Evolutionary conservation across 345 rosid genomes (phyloP), one percentile per base, ranked within the genome.

Genomic region (Populus tremula): DNA sequence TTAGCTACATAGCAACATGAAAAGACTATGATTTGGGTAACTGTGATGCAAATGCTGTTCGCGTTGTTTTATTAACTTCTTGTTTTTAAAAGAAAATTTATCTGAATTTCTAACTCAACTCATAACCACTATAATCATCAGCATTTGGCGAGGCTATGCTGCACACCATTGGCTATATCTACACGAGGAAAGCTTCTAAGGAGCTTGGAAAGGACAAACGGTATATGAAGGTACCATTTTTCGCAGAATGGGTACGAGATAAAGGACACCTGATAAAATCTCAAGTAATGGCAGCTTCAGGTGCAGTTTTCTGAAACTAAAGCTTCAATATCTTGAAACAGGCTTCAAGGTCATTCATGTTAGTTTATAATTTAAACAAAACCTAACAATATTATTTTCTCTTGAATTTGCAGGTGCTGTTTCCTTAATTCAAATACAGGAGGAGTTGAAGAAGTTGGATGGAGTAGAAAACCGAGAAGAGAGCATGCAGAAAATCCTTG

Each of bases 71-170:
- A 1, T 36, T 5, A 35, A 72, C 50, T 47, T 47, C 50, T 47
- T 47, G 18, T 4, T 47, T 14, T 14, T 14, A 47, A 47, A 47
- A 47, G 16, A 47, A 47, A 47, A 47, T 12, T 47, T 14, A 33
- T 5, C 50, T 14, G 50, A 47, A 47, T 47, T 47, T 47, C 39
- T 21, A 25, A 8, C 16, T 70, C 23, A 13, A 74, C 73, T 11
- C 54, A n/a, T 45, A 45, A 70, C 20, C 68, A 67, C 49, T 67
- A 21, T 54, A 74, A 39, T 68, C 74, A 45, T 76, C 85, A 96
- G 99, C 91, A 81, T 96, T 96, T 83, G 99, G 99, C 54, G 99
- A 96, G 86, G 96, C 97, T 39, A 96, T 96, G 97, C 88, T 96
- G 73, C 96, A 96, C 74, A 96, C 98, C 0, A 85, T 96, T 70